Base-by-base conservation (phyloP, 352 stramenopile species). In the Thalassiosira mediterranea region DNA sequence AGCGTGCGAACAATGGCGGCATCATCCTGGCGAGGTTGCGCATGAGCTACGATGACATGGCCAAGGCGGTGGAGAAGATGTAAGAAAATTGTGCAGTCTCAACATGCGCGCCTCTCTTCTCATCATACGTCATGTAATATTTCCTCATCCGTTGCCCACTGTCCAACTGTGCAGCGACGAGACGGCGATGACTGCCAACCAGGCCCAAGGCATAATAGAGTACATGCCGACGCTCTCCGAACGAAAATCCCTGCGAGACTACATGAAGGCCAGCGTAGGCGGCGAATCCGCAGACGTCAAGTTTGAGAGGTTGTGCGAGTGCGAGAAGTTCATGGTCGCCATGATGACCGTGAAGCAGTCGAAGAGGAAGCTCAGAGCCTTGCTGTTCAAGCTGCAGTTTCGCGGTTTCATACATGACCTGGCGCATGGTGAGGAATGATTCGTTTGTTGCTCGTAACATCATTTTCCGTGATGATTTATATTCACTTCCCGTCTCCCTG, bases 1-100 rank as follows among this genome's bases (percentile, higher is more conserved):
- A 98, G 74, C 93, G 95, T 31, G 96, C 94, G 8, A 98, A 98
- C 95, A 99, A 99, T 80, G 95, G 95, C 29, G 96, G 94, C 0
- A 99, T 99, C 64, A 97, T 96, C 28, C 84, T 99, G 2, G 94
- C 95, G 3, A 81, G 96, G 58, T 94, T 98, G 49, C 94, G 97
- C 31, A 97, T 99, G 90, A 96, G 92, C 37, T 92, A 95, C 59
- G 88, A 92, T 57, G 59, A 93, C 40, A 88, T 94, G 81, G 86
- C 85, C 4, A 73, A 87, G 53, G 84, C 77, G 13, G 79, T 92
- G 15, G 87, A 92, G 54, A 60, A 52, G 42, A 85, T 89, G 57
- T n/a, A n/a, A n/a, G n/a, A n/a, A n/a, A n/a, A n/a, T n/a, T n/a
- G n/a, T n/a, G n/a, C n/a, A n/a, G n/a, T n/a, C n/a, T n/a, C n/a